Evolutionary conservation across 306 rosid species (phyloP).

Genomic region (Hippophae gyantsensis): DNA sequence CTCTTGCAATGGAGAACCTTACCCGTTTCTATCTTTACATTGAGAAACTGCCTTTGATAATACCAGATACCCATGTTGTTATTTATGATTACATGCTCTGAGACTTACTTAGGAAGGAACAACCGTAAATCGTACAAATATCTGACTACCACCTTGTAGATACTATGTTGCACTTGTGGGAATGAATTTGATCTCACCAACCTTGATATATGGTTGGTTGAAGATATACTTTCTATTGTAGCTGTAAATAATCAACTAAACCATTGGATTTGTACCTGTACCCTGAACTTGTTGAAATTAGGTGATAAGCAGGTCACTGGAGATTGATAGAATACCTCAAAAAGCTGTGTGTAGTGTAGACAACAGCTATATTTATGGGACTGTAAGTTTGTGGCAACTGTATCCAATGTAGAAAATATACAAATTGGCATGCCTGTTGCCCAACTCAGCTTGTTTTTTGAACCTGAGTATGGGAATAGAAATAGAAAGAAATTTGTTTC

Average conservation of each 20-base stretch:
- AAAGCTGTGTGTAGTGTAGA: not conserved
- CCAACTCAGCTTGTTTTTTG: conserved; percentile 28
- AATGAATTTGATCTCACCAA: not conserved
- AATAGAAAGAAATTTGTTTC: conserved; percentile 15
- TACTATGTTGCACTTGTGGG: conserved; percentile 5
- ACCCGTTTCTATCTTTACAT: conserved; percentile 43
- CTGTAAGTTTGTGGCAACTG: conserved; percentile 3
- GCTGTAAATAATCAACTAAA: conserved; percentile 21
- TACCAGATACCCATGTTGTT: conserved; percentile 32
- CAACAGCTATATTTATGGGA: conserved; percentile 5
- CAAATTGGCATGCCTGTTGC: conserved; percentile 13
- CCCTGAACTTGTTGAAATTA: not conserved
- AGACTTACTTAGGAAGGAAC: conserved; percentile 10
- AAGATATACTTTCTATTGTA: conserved; percentile 8
- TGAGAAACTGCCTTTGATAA: conserved; percentile 38
- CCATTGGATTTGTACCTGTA: not conserved
- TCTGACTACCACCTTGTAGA: conserved; percentile 11
- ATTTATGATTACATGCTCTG: conserved; percentile 51
- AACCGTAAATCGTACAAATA: conserved; percentile 1
- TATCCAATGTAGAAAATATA: conserved; percentile 5
- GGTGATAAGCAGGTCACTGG: conserved; percentile 4
- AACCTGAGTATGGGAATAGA: conserved; percentile 30
- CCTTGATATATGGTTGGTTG: conserved; percentile 11
- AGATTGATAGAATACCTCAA: conserved; percentile 6
- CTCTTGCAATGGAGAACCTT: conserved; percentile 52